Evolutionary conservation across 164 flowering plant genomes (phyloP), one percentile per base, ranked within the genome.

Genomic region (Vitis cinerea): DNA sequence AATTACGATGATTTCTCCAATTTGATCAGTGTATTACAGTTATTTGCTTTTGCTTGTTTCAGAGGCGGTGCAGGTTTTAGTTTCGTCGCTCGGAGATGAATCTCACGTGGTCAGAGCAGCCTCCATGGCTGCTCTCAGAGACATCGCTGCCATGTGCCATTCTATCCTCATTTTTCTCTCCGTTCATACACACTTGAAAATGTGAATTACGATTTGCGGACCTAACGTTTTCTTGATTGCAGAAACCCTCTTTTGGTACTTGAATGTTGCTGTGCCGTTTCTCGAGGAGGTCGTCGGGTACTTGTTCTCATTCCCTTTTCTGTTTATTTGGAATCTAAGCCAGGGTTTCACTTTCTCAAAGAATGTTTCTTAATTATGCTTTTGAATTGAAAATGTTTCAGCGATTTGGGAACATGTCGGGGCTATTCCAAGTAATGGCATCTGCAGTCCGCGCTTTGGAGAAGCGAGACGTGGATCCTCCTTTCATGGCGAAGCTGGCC

Each of bases 231-330:
- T 71, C 52, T 30, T 29, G 2, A 66, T 73, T 75, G 69, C 64
- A 94, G 98, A 81, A 87, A 86, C 49, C 97, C 98, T 2, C 83
- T 87, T 50, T 80, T 90, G 70, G 95, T 94, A 30, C 99, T 94
- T 3, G 97, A 94, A 17, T 92, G 95, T 72, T 94, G 95, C 78
- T 86, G 67, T 3, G 69, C 82, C 16, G 86, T 84, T 53, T 90
- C 97, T 47, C 86, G 90, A 19, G 99, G 99, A n/a, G 97, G 99
- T 49, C 90, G 99, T 10, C 77, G 97, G 81, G 99, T 94, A 86
- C 8, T 19, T 11, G 6, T 8, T 2, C 10, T 71, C 8, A 12
- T 8, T 27, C 29, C 15, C 29, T 19, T 48, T 8, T 11, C 8
- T 19, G 29, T 12, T 52, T 10, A 3, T 63, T 65, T 15, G 23